Evolutionary conservation across 441 rosid species (phyloP).

Genomic region (Populus hybrid): DNA sequence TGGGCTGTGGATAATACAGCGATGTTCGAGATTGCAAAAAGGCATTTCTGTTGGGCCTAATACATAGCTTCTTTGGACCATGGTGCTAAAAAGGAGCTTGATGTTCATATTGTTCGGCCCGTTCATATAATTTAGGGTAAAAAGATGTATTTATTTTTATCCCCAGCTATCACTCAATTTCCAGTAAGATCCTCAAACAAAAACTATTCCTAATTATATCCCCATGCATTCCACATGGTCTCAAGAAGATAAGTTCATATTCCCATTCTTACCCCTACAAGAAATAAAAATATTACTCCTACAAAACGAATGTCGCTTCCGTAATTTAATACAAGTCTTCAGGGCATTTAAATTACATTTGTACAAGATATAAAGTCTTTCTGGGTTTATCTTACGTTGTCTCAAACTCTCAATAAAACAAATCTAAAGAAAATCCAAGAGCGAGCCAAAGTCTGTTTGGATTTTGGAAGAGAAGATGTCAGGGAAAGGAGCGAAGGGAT

Average conservation of each 20-base stretch:
- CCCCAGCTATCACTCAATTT: too few species aligned
- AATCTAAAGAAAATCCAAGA: neutral
- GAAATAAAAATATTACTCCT: too few species aligned
- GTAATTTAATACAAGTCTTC: neutral
- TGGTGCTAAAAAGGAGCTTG: too few species aligned
- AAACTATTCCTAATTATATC: too few species aligned
- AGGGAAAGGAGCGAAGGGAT: slow-evolving; percentile 64
- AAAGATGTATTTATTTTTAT: too few species aligned
- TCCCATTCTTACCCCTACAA: neutral
- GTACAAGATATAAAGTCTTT: too few species aligned
- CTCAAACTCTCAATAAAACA: neutral
- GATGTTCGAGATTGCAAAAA: neutral
- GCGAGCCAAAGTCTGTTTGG: neutral
- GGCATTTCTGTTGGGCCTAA: neutral
- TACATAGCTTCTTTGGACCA: neutral
- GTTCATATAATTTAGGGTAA: too few species aligned
- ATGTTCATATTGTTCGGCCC: too few species aligned
- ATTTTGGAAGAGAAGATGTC: slow-evolving; percentile 32
- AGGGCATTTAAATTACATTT: neutral
- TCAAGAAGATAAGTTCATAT: neutral
- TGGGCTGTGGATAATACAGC: neutral
- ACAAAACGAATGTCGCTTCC: neutral
- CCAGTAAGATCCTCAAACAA: too few species aligned
- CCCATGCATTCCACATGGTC: neutral
- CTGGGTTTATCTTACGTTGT: neutral